These are phyloP conservation scores for Salvia rosmarinus DNA, from an alignment of 257 asterid genomes.

Conservation along the genomic window DNA sequence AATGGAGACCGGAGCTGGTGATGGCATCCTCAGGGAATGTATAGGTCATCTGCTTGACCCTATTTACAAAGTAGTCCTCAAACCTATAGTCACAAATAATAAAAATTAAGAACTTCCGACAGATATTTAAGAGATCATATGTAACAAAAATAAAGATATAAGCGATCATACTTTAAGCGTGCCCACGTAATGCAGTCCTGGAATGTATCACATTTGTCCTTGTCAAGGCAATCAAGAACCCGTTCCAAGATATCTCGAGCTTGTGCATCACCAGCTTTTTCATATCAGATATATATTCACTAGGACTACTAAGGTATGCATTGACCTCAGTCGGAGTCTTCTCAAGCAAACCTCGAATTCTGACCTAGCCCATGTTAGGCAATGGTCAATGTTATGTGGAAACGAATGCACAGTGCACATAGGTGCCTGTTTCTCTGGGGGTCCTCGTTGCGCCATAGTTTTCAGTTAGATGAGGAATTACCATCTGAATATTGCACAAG, in stretches of 20 bases:
- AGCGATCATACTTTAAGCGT: constrained; percentile 60
- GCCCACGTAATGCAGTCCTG: constrained; percentile 86
- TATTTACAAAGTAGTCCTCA: constrained; percentile 76
- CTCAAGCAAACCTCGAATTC: constrained; percentile 87
- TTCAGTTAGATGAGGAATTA: constrained; percentile 85
- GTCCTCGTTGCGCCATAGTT: constrained; percentile 92
- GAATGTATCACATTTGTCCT: constrained; percentile 72
- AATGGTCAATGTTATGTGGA: constrained; percentile 91
- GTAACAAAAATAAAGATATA: not conserved
- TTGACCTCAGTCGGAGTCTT: constrained; percentile 86
- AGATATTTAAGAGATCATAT: not conserved
- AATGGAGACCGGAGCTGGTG: constrained; percentile 81
- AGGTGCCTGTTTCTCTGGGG: constrained; percentile 96
- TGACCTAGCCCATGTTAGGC: constrained; percentile 94
- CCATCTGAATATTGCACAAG: constrained; percentile 84
- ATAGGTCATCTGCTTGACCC: constrained; percentile 76
- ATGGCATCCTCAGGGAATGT: constrained; percentile 89
- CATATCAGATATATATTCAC: constrained; percentile 68
- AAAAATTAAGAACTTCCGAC: constrained; percentile 2
- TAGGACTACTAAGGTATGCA: constrained; percentile 66
- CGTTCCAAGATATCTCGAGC: constrained; percentile 84
- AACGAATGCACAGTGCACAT: constrained; percentile 92
- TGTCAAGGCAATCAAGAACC: constrained; percentile 70
- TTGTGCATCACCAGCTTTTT: constrained; percentile 86
- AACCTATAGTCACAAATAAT: constrained; percentile 51